These are phyloP conservation scores for Debaryomycetaceae sp. DNA, from an alignment of 1,139 yeast genomes.

Conservation along the genomic window DNA sequence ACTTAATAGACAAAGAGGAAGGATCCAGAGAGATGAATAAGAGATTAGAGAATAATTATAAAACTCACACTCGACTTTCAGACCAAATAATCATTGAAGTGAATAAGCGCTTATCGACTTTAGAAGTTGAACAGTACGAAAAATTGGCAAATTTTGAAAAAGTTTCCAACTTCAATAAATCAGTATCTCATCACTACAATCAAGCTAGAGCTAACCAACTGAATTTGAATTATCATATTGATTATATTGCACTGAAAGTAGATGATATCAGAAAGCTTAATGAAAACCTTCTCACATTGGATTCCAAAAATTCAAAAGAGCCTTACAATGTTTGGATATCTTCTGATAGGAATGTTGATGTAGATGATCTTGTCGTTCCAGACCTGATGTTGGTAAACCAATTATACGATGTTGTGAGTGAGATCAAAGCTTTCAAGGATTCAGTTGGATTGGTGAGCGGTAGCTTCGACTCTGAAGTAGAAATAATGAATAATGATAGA, in stretches of 20 bases:
- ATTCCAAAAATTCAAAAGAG: conserved; percentile 20
- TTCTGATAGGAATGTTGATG: conserved; percentile 9
- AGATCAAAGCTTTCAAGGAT: conserved; percentile 69
- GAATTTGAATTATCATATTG: conserved; percentile 28
- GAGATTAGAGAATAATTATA: not conserved
- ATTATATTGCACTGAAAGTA: conserved; percentile 32
- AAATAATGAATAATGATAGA: conserved; percentile 31
- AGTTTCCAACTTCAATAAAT: conserved; percentile 28
- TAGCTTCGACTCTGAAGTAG: conserved; percentile 35
- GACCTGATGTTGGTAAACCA: conserved; percentile 42
- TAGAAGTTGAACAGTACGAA: not conserved
- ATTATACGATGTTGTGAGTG: conserved; percentile 64
- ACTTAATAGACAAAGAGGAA: not conserved
- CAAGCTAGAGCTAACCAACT: conserved; percentile 38
- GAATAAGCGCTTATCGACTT: not conserved
- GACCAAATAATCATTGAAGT: not conserved
- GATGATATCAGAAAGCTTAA: conserved; percentile 24
- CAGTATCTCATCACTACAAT: conserved; percentile 32
- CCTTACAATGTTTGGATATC: conserved; percentile 15
- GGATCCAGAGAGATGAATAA: not conserved
- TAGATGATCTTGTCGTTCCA: conserved; percentile 39
- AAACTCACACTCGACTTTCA: not conserved
- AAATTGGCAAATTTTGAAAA: conserved; percentile 9
- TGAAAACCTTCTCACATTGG: conserved; percentile 19
- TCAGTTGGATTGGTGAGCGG: conserved; percentile 56